Percentiles rank a stretch among this genome's conserved stretches.
Conservation (phyloP, 345 rosid genomes). For the Kernera saxatilis region DNA sequence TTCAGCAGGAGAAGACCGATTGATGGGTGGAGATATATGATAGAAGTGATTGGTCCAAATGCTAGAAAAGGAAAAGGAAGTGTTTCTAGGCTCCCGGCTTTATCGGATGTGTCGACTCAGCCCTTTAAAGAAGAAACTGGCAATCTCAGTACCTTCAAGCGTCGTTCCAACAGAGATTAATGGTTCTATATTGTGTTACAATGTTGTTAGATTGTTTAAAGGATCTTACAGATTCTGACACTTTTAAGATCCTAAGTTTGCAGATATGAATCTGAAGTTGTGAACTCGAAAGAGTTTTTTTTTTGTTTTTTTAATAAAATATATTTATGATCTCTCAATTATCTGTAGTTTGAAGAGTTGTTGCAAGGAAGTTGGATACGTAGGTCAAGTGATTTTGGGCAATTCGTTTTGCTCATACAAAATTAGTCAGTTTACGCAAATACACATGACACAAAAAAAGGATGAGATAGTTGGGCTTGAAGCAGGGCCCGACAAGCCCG, state of each 20-base stretch:
- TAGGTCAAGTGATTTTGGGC: neutral
- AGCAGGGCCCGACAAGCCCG: neutral
- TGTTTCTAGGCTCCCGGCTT: constrained; percentile 72
- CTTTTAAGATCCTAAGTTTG: neutral
- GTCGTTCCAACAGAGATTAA: constrained; percentile 34
- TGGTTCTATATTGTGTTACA: neutral
- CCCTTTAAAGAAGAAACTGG: constrained; percentile 73
- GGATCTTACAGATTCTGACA: neutral
- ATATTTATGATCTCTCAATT: neutral
- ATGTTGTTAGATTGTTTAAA: neutral
- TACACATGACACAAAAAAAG: too few relatives aligned
- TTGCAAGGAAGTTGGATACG: neutral
- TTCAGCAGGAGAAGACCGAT: constrained; percentile 93
- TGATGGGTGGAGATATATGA: constrained; percentile 97
- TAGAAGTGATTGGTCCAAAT: constrained; percentile 95
- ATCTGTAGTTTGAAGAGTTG: neutral
- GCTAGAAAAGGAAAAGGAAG: constrained; percentile 94
- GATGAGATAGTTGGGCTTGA: neutral
- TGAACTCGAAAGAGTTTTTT: neutral
- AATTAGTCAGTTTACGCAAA: neutral
- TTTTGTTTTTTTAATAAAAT: too few relatives aligned
- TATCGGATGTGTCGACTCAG: constrained; percentile 74
- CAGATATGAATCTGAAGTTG: neutral
- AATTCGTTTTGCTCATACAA: neutral
- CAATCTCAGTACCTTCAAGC: constrained; percentile 31